Conservation (phyloP, 2,329 filamentous ascomycete species). For the Chrysosporium queenslandicum region DNA sequence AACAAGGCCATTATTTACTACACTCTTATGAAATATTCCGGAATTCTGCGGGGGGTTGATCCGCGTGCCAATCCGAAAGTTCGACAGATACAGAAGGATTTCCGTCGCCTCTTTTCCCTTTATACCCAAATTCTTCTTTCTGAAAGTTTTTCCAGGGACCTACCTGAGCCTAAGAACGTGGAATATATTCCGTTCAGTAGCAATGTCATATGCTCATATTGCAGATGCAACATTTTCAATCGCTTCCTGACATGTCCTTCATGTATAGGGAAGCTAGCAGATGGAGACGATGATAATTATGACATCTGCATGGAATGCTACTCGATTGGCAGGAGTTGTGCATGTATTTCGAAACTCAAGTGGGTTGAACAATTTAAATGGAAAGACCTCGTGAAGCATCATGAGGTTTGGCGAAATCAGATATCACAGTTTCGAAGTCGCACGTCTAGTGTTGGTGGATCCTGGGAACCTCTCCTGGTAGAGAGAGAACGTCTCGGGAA, state of each 20-base stretch:
- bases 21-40: constrained; percentile 67
- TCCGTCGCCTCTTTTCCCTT: constrained; percentile 65
- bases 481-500: constrained; percentile 57
- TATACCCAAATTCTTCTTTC: constrained; percentile 72
- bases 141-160: constrained; percentile 66
- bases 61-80: constrained; percentile 46
- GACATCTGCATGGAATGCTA: constrained; percentile 98
- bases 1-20: constrained; percentile 94
- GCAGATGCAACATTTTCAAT: constrained; percentile 93
- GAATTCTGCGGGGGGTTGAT: constrained; percentile 48
- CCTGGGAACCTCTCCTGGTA: constrained; percentile 51
- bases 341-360: constrained; percentile 69
- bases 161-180: constrained; percentile 53
- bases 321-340: constrained; percentile 89
- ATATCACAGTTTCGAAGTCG: constrained; percentile 62
- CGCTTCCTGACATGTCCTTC: constrained; percentile 84
- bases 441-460: constrained; percentile 53
- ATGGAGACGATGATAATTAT: constrained; percentile 73
- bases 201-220: constrained; percentile 91
- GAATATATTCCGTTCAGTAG: constrained; percentile 77
- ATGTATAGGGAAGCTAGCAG: constrained; percentile 58
- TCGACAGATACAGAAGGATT: constrained; percentile 69
- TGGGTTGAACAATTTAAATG: constrained; percentile 94
- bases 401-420: constrained; percentile 72
- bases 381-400: constrained; percentile 63